phyloP scores from a whole-genome alignment of 1,284 basidiomycete species.

The Cryptococcus hybrid region DNA sequence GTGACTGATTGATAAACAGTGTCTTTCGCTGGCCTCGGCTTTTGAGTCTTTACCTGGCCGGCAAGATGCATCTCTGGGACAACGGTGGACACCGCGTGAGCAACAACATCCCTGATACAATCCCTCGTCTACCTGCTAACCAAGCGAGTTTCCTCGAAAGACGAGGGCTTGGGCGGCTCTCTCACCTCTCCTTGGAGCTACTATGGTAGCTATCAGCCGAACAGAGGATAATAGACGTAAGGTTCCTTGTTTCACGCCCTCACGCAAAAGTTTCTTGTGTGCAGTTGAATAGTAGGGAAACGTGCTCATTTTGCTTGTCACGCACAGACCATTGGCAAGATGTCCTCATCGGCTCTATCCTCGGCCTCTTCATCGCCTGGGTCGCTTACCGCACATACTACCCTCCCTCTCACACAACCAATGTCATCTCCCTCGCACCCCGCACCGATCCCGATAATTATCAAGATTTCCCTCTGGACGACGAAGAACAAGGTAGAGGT shows the following conservation, averaged over 20 bases:
- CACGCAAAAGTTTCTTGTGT: neutral
- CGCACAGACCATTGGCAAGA: conserved; percentile 80
- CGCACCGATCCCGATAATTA: conserved; percentile 36
- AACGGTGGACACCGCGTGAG: conserved; percentile 70
- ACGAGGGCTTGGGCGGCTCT: conserved; percentile 81
- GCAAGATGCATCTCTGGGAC: conserved; percentile 90
- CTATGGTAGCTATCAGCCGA: conserved; percentile 85
- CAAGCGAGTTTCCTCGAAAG: conserved; percentile 45
- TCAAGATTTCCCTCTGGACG: conserved; percentile 18
- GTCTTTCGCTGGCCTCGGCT: conserved; percentile 89
- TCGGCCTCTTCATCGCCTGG: conserved; percentile 72
- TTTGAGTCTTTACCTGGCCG: conserved; percentile 84
- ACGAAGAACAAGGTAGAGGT: conserved; percentile 10
- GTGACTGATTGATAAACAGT: conserved; percentile 54
- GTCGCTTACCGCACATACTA: conserved; percentile 68
- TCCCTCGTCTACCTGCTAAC: neutral
- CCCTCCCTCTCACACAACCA: conserved; percentile 43
- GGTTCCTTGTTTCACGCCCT: conserved; percentile 27
- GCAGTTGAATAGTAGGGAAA: neutral
- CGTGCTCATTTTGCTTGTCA: neutral
- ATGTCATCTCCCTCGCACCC: conserved; percentile 70
- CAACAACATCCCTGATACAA: conserved; percentile 6
- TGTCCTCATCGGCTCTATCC: conserved; percentile 71
- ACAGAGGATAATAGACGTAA: conserved; percentile 84
- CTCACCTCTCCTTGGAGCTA: conserved; percentile 72